phyloP scores from a whole-genome alignment of 345 rosid genomes.

The Salix exigua region DNA sequence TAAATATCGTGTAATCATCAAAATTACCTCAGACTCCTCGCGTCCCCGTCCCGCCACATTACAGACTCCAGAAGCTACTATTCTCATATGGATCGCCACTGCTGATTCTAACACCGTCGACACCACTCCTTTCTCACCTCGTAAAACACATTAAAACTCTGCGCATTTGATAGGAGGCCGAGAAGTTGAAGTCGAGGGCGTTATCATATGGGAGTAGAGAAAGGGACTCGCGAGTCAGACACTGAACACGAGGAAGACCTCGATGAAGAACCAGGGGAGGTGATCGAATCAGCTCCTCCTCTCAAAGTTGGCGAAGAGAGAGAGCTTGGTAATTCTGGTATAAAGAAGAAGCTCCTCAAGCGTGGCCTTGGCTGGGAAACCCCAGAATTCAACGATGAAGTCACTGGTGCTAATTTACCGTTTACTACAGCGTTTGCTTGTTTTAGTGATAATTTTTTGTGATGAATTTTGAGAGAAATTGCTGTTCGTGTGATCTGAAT shows the following conservation, averaged over 20 bases:
- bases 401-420: conserved; percentile 25
- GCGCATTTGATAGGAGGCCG: neutral
- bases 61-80: neutral
- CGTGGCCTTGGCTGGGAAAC: conserved; percentile 48
- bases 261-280: conserved; percentile 68
- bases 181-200: neutral
- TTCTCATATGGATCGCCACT: too few relatives aligned
- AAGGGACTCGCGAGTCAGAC: conserved; percentile 25
- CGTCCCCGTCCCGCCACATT: conserved; percentile 17
- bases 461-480: neutral
- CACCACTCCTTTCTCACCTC: neutral
- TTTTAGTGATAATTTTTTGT: too few relatives aligned
- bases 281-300: conserved; percentile 60
- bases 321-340: conserved; percentile 26
- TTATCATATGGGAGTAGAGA: conserved; percentile 13
- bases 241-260: conserved; percentile 36
- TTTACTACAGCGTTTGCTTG: neutral
- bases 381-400: conserved; percentile 60
- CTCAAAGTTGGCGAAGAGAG: conserved; percentile 60
- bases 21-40: neutral
- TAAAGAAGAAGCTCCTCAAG: conserved; percentile 53
- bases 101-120: too few relatives aligned
- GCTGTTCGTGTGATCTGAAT: neutral
- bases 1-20: too few relatives aligned
- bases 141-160: neutral